phyloP scores from a whole-genome alignment of 179 eudicot species.

The Amaranthus tricolor region DNA sequence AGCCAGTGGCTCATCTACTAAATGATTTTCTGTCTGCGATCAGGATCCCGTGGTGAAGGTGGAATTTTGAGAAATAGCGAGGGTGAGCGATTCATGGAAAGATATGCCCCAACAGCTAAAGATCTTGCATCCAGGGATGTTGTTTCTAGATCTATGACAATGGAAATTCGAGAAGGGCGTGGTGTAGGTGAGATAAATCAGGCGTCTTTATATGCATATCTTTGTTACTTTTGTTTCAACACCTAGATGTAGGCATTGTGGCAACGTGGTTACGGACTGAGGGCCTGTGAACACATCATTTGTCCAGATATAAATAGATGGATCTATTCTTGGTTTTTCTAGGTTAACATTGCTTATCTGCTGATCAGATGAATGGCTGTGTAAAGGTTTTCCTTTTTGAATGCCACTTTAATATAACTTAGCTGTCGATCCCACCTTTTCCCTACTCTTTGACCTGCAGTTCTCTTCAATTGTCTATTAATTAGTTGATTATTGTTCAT shows the following conservation, averaged over 20 bases:
- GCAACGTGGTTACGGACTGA: not conserved
- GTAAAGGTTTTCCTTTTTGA: not conserved
- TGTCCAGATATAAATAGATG: not conserved
- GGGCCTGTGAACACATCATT: not conserved
- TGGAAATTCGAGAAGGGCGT: constrained; percentile 99
- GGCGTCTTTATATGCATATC: not conserved
- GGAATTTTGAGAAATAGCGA: constrained; percentile 96
- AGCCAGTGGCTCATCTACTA: not conserved
- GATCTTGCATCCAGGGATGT: constrained; percentile 99
- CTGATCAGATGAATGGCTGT: not conserved
- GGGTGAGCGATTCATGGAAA: constrained; percentile 99
- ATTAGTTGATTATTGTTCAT: not conserved
- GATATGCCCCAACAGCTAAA: constrained; percentile 99
- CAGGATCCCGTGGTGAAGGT: constrained; percentile 99
- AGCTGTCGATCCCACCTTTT: not conserved
- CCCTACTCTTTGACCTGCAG: not conserved
- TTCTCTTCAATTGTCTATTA: too few relatives aligned
- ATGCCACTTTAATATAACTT: not conserved
- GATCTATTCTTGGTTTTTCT: not conserved
- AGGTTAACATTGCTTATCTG: not conserved
- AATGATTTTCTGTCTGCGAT: constrained; percentile 12
- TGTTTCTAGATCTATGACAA: constrained; percentile 98
- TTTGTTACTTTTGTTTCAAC: not conserved
- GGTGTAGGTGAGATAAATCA: constrained; percentile 75
- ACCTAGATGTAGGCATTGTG: not conserved